These are phyloP conservation scores for Claviceps sp. DNA, from an alignment of 2,329 filamentous ascomycete species.

Conservation along the genomic window DNA sequence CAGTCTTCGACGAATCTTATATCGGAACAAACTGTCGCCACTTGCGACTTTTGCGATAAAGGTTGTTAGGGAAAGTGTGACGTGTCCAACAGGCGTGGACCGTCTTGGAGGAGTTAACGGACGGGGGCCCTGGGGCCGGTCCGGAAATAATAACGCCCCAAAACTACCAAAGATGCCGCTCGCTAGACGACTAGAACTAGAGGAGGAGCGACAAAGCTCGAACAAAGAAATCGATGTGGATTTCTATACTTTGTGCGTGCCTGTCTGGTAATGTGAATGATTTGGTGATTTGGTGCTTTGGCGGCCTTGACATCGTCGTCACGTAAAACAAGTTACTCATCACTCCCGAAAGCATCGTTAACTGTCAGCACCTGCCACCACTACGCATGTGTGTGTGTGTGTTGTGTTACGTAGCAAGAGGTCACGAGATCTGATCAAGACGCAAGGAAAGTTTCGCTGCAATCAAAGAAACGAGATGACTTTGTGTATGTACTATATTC, in stretches of 20 bases:
- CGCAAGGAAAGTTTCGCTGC: too few species aligned
- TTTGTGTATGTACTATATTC: too few species aligned
- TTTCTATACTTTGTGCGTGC: too few species aligned
- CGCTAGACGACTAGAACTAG: constrained; percentile 23
- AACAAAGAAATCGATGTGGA: constrained; percentile 5
- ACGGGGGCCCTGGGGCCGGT: constrained; percentile 5
- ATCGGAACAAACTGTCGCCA: neutral
- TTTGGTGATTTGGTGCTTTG: too few species aligned
- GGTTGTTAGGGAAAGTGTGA: neutral
- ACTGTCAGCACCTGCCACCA: too few species aligned
- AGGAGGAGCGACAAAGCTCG: constrained; percentile 10
- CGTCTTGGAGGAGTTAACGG: constrained; percentile 5
- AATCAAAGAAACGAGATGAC: too few species aligned
- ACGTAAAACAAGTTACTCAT: too few species aligned
- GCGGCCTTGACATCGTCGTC: too few species aligned
- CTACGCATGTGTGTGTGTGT: neutral
- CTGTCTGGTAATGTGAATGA: too few species aligned
- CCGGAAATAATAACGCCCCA: constrained; percentile 1
- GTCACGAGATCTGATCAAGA: too few species aligned
- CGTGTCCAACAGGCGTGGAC: neutral
- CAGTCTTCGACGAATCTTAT: neutral
- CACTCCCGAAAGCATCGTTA: too few species aligned
- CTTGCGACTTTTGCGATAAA: neutral
- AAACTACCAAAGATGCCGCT: constrained; percentile 26
- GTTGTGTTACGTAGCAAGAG: neutral